Percentiles rank a stretch among this genome's conserved stretches.
Evolutionary conservation across 2,329 filamentous ascomycete genomes (phyloP).

Genomic region (Colletotrichum sansevieriae): DNA sequence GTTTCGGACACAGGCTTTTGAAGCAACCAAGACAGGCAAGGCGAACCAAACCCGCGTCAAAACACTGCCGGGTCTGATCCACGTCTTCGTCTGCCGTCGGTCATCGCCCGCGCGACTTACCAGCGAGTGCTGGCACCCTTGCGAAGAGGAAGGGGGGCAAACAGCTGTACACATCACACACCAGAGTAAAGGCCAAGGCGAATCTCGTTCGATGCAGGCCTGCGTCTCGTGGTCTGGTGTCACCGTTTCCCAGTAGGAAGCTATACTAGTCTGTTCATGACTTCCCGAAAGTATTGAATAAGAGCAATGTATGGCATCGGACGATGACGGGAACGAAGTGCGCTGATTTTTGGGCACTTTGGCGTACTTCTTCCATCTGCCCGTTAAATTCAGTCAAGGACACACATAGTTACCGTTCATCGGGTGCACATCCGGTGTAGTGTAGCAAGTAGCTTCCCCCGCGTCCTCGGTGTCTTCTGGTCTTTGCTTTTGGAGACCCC

Average conservation of each 20-base stretch:
- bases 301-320: conserved; percentile 28
- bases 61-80: conserved; percentile 25
- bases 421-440: conserved; percentile 3
- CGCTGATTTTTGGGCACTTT: conserved; percentile 30
- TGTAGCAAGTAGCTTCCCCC: conserved; percentile 9
- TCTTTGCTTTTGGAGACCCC: conserved; percentile 5
- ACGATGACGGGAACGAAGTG: conserved; percentile 33
- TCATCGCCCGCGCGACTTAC: conserved; percentile 15
- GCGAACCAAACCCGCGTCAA: conserved; percentile 19
- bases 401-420: conserved; percentile 6
- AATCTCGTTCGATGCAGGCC: conserved; percentile 9
- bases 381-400: conserved; percentile 31
- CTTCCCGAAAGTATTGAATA: conserved; percentile 26
- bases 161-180: background rate
- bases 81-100: conserved; percentile 27
- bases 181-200: background rate
- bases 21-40: conserved; percentile 12
- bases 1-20: conserved; percentile 39
- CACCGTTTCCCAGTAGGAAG: conserved; percentile 11
- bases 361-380: conserved; percentile 14
- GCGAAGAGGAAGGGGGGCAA: conserved; percentile 15
- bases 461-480: conserved; percentile 3
- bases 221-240: conserved; percentile 34
- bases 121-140: conserved; percentile 36
- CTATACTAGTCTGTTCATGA: background rate